Evolutionary conservation across 225 moss, liverwort and hornwort genomes (phyloP).

Genomic region (Bryoerythrophyllum caledonicum): DNA sequence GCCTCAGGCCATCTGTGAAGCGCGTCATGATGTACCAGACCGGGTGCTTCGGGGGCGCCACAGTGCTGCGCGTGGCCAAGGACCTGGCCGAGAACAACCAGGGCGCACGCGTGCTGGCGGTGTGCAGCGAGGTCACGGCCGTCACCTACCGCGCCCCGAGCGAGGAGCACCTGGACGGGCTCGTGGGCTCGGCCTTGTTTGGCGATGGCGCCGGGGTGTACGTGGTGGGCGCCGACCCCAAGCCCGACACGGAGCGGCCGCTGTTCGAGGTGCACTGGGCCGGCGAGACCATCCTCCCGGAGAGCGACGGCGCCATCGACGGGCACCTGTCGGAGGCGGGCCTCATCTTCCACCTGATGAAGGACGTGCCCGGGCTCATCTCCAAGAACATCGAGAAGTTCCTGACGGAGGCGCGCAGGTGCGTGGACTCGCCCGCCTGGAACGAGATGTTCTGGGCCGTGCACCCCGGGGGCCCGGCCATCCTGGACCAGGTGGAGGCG

Average conservation of each 20-base stretch:
- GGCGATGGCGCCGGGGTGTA: slow-evolving; percentile 40
- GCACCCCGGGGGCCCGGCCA: slow-evolving; percentile 1
- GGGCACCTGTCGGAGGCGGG: slow-evolving; percentile 49
- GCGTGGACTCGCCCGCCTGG: slow-evolving; percentile 23
- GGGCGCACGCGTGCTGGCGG: slow-evolving; percentile 27
- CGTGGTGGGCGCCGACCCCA: slow-evolving; percentile 46
- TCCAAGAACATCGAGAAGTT: slow-evolving; percentile 41
- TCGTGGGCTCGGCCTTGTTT: slow-evolving; percentile 33
- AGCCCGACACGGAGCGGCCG: slow-evolving; percentile 32
- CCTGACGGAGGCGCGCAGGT: slow-evolving; percentile 30
- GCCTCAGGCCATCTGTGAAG: slow-evolving; percentile 34
- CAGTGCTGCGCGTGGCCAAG: slow-evolving; percentile 35
- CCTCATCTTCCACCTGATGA: slow-evolving; percentile 51
- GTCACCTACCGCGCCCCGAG: slow-evolving; percentile 46
- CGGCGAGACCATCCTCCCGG: slow-evolving; percentile 38
- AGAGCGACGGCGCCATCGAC: slow-evolving; percentile 48
- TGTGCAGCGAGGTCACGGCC: slow-evolving; percentile 37
- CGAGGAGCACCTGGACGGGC: slow-evolving; percentile 52
- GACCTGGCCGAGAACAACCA: slow-evolving; percentile 45
- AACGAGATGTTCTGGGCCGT: slow-evolving; percentile 6
- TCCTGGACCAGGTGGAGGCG: background rate
- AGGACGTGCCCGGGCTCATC: slow-evolving; percentile 46
- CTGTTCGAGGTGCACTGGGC: slow-evolving; percentile 53
- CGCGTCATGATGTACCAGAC: slow-evolving; percentile 46
- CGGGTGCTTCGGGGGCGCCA: slow-evolving; percentile 39